Conservation (phyloP, 2,329 filamentous ascomycete species). For the Metarhizium sp. region DNA sequence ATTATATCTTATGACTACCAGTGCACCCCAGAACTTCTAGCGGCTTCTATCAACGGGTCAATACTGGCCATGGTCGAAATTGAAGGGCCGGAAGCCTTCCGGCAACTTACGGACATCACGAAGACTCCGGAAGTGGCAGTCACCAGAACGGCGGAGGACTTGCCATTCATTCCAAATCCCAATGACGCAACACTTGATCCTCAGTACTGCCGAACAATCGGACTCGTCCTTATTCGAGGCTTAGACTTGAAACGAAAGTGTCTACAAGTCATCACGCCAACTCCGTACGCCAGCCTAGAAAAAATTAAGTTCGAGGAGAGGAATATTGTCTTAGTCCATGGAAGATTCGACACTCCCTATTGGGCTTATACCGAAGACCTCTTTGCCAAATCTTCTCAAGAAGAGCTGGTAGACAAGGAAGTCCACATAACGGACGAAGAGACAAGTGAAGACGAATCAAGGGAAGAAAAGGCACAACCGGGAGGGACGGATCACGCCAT, state of each 20-base stretch:
- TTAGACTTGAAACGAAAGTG: constrained; percentile 46
- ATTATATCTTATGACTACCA: constrained; percentile 61
- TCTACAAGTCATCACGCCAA: constrained; percentile 59
- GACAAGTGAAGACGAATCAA: constrained; percentile 20
- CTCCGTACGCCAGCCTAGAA: constrained; percentile 30
- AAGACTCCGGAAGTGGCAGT: constrained; percentile 2
- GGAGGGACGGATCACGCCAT: constrained; percentile 9
- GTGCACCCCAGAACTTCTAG: constrained; percentile 46
- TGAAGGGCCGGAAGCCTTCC: constrained; percentile 42
- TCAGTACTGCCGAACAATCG: constrained; percentile 46
- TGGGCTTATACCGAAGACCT: constrained; percentile 63
- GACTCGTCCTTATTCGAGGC: constrained; percentile 60
- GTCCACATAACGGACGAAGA: constrained; percentile 25
- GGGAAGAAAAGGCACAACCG: constrained; percentile 17
- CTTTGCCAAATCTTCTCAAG: constrained; percentile 26
- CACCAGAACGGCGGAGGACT: constrained; percentile 31
- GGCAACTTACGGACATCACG: constrained; percentile 16
- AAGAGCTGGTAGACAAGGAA: constrained; percentile 19
- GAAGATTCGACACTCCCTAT: constrained; percentile 57
- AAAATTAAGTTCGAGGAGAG: constrained; percentile 30
- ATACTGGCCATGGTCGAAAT: constrained; percentile 57
- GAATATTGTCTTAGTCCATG: constrained; percentile 54
- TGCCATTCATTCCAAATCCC: constrained; percentile 54
- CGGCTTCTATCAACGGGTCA: constrained; percentile 60
- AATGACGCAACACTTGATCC: constrained; percentile 51